Evolutionary conservation across 108 stramenopile genomes (phyloP), one percentile per base, ranked within the genome.

Genomic region (Fistulifera solaris): DNA sequence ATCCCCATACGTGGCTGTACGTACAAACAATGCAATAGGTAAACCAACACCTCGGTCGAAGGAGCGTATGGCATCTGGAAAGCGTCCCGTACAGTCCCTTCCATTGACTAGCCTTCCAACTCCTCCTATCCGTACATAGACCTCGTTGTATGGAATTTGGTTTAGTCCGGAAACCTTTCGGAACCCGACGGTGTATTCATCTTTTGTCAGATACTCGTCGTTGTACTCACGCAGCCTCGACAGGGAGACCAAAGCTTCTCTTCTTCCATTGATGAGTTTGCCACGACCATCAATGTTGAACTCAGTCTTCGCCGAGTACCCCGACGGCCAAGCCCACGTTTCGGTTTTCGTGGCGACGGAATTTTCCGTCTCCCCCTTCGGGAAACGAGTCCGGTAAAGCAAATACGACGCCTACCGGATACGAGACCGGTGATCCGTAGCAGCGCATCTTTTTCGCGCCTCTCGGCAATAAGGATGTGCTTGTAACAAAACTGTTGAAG

Each of bases 91-190:
- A 45, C 58, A 60, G 55, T 87, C 79, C 19, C 58, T 48, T 0
- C 72, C 78, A 42, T 58, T 39, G 13, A 67, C 65, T 41, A 87
- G 70, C 11, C 87, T 69, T n/a, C 87, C 87, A 17, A 65, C 26
- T 28, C 87, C 87, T 41, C 92, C 92, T 38, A 89, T 76, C 23
- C 86, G 78, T 35, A 81, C 39, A 48, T 69, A 86, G 0, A 86
- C 71, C 75, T 94, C 93, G 61, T 94, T 94, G 71, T 89, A 94
- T 15, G 93, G 93, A 35, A 94, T 76, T 10, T 75, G 75, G 11
- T 63, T 65, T 11, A 94, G 60, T 22, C 82, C 90, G 18, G 77
- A 70, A 4, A 93, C 69, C 47, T 82, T 46, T 25, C 81, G 77
- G 13, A 79, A 83, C 12, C 46, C 62, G 41, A 81, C 58, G 10